A percentile compares a stretch with the other conserved stretches of the same genome.
Conservation (phyloP, 768 basidiomycete genomes). For the Pleurotus citrinopileatus region DNA sequence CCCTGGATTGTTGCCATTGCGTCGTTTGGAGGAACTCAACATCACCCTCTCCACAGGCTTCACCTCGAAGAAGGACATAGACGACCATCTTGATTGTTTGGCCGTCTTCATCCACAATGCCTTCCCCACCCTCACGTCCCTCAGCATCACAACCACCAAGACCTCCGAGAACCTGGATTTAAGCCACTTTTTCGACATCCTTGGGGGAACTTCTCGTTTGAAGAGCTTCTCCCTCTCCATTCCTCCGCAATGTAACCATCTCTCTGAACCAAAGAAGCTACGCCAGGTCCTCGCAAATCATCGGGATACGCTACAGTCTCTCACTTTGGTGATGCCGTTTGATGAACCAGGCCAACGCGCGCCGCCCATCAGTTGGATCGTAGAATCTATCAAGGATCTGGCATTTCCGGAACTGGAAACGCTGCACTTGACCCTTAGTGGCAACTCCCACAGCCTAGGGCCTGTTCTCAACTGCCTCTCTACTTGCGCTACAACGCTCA, state of each 20-base stretch:
- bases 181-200: slow-evolving; percentile 30
- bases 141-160: slow-evolving; percentile 33
- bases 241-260: slow-evolving; percentile 42
- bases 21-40: slow-evolving; percentile 31
- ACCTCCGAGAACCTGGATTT: slow-evolving; percentile 38
- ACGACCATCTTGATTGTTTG: slow-evolving; percentile 35
- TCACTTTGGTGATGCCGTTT: slow-evolving; percentile 29
- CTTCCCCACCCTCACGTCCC: slow-evolving; percentile 31
- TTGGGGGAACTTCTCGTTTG: slow-evolving; percentile 38
- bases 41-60: slow-evolving; percentile 32
- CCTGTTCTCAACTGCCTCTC: not conserved
- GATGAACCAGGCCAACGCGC: not conserved
- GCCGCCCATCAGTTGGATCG: not conserved
- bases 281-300: slow-evolving; percentile 35
- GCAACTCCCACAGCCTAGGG: not conserved
- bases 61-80: slow-evolving; percentile 26
- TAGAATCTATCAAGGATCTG: not conserved
- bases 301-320: slow-evolving; percentile 27
- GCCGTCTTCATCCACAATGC: slow-evolving; percentile 44
- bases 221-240: slow-evolving; percentile 36
- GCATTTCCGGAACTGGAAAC: not conserved
- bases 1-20: slow-evolving; percentile 30
- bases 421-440: not conserved
- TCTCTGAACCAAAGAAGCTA: slow-evolving; percentile 30
- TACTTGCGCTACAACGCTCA: not conserved